Evolutionary conservation across 192 early-diverging fungal species (phyloP), one percentile per base, ranked within the genome.

Genomic region (Oehlia diaphana): DNA sequence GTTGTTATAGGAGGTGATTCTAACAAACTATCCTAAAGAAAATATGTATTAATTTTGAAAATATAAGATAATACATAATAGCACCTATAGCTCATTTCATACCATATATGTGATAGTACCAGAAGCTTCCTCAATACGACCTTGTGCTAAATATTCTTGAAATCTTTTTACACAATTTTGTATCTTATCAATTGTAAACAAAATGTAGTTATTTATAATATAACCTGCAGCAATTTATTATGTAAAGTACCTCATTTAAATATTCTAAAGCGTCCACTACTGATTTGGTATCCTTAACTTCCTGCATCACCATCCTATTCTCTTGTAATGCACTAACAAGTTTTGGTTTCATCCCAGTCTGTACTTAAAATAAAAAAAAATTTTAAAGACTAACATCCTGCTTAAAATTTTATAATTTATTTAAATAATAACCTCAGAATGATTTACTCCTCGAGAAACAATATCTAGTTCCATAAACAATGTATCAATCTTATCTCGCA

Each of bases 81-180:
- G 12, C 0, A 44, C 26, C 9, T 47, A 12, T 31, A 44, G 13
- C 49, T 10, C 9, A 9, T 35, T 16, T 58, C 16, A 26, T 79
- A 79, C 77, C 66, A 79, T 79, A 14, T 71, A 9, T 62, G 31
- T 79, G 21, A 71, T 63, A 9, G 33, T 26, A 26, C 67, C 77
- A n/a, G 77, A 67, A 62, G 77, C 77, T 31, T 79, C 77, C 12
- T 79, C 77, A 26, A 79, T 79, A 21, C 77, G 66, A 61, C 49
- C 47, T 44, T 79, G 64, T 3, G 0, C 12, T 42, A 79, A 23
- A 31, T 79, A 79, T 35, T 79, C 77, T n/a, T 65, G 28, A 77
- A 77, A 64, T 7, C n/a, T 31, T 26, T 77, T 64, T 16, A n/a
- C 9, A 23, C 23, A 77, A 9, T 58, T 61, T 65, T 77, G 75